Base-by-base conservation (phyloP, 768 basidiomycete genomes). In the Coprinopsis strossmayeri region DNA sequence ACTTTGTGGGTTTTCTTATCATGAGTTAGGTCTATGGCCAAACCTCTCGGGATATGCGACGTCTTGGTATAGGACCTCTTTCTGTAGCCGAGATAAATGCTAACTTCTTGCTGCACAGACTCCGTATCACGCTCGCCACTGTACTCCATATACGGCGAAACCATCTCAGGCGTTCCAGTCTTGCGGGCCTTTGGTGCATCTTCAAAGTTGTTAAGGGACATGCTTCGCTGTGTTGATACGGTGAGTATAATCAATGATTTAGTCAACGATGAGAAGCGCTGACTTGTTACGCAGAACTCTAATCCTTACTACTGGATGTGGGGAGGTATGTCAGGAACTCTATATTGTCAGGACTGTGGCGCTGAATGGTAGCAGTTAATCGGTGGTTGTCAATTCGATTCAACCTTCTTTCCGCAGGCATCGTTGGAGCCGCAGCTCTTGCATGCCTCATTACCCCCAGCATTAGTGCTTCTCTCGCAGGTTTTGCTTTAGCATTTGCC, bases 251-350 rank as follows among this genome's bases (percentile, higher is more conserved):
- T 49, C 41, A 4, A 30, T 32, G 27, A 23, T 20, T 30, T 35
- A 45, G 46, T 34, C 15, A 23, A 30, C 34, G 41, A 44, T 46
- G 10, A 52, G 52, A 15, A 27, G 21, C 27, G 3, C 21, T 24
- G 46, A 45, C 24, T 9, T 12, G 23, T 15, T 37, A n/a, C 32
- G 20, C 48, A 76, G 72, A 77, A 75, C 50, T 58, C 79, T 13
- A 88, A 80, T 59, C 88, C 88, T 2, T 87, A 81, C 61, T 91
- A 87, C 59, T 94, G 92, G 92, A 85, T 87, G 77, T 92, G 87
- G 89, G 87, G 82, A 69, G 82, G 82, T 87, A 61, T 46, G 70
- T 23, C 28, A 10, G 10, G n/a, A 10, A 34, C 15, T 13, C n/a
- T 50, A n/a, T 48, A 23, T 28, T 46, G 18, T 41, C 23, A 28